Percentiles rank a stretch among this genome's conserved stretches.
These are phyloP conservation scores for Saccharomycopsis malanga DNA, from an alignment of 805 yeast species.

Conservation along the genomic window DNA sequence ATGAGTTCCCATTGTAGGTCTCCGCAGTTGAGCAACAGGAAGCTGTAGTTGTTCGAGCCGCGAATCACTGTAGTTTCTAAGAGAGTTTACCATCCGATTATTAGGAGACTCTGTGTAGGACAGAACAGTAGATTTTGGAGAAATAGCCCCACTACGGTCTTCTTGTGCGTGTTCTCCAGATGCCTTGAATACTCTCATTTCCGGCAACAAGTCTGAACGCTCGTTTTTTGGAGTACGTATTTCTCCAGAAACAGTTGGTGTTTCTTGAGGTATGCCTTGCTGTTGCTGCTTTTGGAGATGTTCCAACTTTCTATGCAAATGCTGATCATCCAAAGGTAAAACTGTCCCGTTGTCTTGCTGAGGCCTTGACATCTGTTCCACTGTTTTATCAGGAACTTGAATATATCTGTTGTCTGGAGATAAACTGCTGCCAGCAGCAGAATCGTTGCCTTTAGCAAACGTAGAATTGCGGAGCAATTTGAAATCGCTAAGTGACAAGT, in stretches of 20 bases:
- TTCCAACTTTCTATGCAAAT: neutral
- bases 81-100: neutral
- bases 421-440: neutral
- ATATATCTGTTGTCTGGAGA: neutral
- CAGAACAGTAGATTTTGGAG: neutral
- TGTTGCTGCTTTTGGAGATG: neutral
- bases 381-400: neutral
- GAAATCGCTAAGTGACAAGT: slow-evolving; percentile 19
- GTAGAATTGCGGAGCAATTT: neutral
- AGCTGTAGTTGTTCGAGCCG: too few species aligned
- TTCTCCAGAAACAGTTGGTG: neutral
- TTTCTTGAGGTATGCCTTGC: neutral
- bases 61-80: too few species aligned
- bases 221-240: neutral
- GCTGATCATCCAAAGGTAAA: neutral
- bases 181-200: neutral
- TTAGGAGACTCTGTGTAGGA: neutral
- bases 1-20: neutral
- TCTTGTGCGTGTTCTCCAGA: neutral
- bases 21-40: neutral
- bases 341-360: neutral
- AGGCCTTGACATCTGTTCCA: neutral
- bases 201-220: neutral
- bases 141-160: neutral
- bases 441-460: neutral